Percentiles rank a stretch among this genome's conserved stretches.
These are phyloP conservation scores for Zizania palustris DNA, from an alignment of 202 grass and related monocot genomes.

Conservation along the genomic window DNA sequence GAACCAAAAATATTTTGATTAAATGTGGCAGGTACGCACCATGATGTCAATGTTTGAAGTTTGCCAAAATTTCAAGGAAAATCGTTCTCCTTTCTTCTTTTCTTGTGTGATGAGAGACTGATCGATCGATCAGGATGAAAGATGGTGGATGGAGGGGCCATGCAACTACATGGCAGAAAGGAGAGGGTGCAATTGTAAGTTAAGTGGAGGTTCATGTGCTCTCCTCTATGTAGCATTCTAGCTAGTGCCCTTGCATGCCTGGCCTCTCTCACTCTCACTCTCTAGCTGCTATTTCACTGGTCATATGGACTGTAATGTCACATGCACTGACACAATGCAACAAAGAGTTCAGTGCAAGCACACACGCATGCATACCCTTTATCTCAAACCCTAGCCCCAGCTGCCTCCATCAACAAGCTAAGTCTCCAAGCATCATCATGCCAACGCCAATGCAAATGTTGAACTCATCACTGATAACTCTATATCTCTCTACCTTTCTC, in stretches of 20 bases:
- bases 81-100: background rate
- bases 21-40: background rate
- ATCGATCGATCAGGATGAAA: background rate
- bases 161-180: background rate
- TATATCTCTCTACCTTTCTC: background rate
- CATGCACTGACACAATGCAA: background rate
- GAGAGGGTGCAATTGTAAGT: background rate
- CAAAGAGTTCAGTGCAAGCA: background rate
- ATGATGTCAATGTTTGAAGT: background rate
- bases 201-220: conserved; percentile 1
- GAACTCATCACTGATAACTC: background rate
- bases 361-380: background rate
- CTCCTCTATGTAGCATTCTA: background rate
- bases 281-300: background rate
- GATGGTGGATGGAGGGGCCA: background rate
- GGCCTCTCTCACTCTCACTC: background rate
- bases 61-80: background rate
- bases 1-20: too few species aligned
- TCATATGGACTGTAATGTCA: conserved; percentile 7
- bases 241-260: background rate
- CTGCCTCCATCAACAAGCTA: background rate
- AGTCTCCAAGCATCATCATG: conserved; percentile 18
- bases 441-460: background rate
- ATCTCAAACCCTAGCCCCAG: background rate
- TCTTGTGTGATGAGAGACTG: background rate